Evolutionary conservation across 768 basidiomycete genomes (phyloP).

Genomic region (Pleurotus tuber-regium): DNA sequence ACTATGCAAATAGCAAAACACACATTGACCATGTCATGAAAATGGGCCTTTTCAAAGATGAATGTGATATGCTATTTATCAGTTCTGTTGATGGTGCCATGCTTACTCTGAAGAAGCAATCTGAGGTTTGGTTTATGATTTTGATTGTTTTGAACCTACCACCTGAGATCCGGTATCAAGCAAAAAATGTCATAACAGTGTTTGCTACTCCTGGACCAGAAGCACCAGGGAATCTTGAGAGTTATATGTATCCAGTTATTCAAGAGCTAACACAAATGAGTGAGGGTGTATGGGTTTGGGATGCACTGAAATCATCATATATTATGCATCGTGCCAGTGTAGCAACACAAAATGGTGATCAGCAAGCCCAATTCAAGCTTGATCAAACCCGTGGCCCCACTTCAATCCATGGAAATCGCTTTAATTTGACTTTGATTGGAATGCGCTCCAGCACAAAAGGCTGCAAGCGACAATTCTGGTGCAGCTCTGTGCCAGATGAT

Average conservation of each 20-base stretch:
- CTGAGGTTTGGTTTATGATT: conserved; percentile 23
- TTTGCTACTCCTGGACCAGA: conserved; percentile 27
- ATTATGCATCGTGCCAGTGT: conserved; percentile 20
- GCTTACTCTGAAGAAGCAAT: conserved; percentile 31
- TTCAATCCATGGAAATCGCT: conserved; percentile 28
- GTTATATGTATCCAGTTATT: conserved; percentile 23
- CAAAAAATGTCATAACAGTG: conserved; percentile 18
- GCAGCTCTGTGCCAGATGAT: conserved; percentile 18
- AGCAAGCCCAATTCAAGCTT: conserved; percentile 30
- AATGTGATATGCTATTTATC: conserved; percentile 21
- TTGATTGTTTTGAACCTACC: conserved; percentile 22
- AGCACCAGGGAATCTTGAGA: conserved; percentile 25
- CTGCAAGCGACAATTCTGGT: conserved; percentile 28
- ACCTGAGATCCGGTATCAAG: conserved; percentile 18
- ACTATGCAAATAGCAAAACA: conserved; percentile 22
- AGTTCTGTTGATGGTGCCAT: conserved; percentile 28
- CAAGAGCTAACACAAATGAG: conserved; percentile 23
- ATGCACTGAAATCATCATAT: conserved; percentile 23
- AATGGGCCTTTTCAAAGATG: conserved; percentile 21
- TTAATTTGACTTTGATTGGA: conserved; percentile 20
- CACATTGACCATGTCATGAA: conserved; percentile 19
- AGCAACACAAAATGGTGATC: conserved; percentile 25
- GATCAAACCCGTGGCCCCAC: conserved; percentile 27
- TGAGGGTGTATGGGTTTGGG: conserved; percentile 33
- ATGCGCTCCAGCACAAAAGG: conserved; percentile 20